phyloP scores from a whole-genome alignment of 2,329 filamentous ascomycete genomes.

The Phialophora tarda region DNA sequence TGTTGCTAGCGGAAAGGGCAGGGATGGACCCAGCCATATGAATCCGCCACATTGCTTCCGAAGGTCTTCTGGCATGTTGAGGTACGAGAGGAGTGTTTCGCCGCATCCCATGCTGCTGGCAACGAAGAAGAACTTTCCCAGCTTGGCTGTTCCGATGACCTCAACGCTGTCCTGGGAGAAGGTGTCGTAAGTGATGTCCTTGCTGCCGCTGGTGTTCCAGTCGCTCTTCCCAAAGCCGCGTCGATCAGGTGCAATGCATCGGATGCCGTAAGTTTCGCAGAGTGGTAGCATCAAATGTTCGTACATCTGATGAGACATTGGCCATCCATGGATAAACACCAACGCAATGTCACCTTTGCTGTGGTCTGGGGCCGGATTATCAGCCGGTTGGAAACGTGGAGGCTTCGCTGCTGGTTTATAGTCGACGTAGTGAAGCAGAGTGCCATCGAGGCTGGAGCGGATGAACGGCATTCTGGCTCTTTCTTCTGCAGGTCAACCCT shows the following conservation, averaged over 20 bases:
- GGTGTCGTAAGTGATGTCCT: conserved; percentile 42
- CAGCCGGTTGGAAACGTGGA: conserved; percentile 25
- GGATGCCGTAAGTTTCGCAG: conserved; percentile 41
- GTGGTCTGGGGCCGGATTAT: conserved; percentile 6
- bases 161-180: conserved; percentile 42
- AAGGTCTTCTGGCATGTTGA: conserved; percentile 30
- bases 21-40: conserved; percentile 41
- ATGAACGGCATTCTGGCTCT: conserved; percentile 33
- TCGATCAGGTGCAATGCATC: conserved; percentile 43
- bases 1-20: conserved; percentile 38
- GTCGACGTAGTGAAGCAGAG: conserved; percentile 34
- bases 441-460: conserved; percentile 32
- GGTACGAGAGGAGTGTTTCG: conserved; percentile 41
- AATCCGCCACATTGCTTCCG: conserved; percentile 36
- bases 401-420: conserved; percentile 38
- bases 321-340: conserved; percentile 45
- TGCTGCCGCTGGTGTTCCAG: conserved; percentile 38
- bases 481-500: not conserved
- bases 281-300: conserved; percentile 41
- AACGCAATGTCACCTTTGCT: conserved; percentile 29
- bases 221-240: conserved; percentile 44
- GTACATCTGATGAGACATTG: conserved; percentile 43
- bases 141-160: conserved; percentile 37
- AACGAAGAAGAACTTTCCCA: conserved; percentile 40
- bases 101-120: conserved; percentile 43